Conservation (phyloP, 352 stramenopile genomes). For the Pythium utonaiense region DNA sequence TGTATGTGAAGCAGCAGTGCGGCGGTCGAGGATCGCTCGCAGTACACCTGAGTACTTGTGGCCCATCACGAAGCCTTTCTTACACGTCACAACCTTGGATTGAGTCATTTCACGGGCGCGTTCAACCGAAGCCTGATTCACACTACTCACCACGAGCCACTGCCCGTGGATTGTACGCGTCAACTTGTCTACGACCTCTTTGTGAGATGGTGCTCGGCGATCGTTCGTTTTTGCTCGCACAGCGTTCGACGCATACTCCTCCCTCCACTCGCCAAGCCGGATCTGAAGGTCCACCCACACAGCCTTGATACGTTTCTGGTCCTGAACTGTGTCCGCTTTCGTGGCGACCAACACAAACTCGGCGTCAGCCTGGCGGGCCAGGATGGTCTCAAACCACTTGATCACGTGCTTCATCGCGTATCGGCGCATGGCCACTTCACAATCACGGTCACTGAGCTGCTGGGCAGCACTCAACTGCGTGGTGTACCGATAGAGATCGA, state of each 20-base stretch:
- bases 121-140: background rate
- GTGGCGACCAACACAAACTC: constrained; percentile 15
- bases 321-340: constrained; percentile 1
- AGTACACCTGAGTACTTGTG: no score
- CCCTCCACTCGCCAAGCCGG: background rate
- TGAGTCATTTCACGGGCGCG: background rate
- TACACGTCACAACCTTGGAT: background rate
- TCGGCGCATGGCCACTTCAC: background rate
- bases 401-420: constrained; percentile 1
- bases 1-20: no score
- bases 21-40: no score
- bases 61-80: background rate
- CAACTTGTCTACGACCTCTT: no score
- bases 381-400: constrained; percentile 4
- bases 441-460: background rate
- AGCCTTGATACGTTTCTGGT: background rate
- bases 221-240: no score
- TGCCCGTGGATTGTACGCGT: background rate
- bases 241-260: background rate
- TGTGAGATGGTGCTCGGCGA: no score
- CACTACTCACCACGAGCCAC: background rate
- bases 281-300: background rate
- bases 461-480: no score
- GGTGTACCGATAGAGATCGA: background rate
- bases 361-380: constrained; percentile 1